phyloP scores from a whole-genome alignment of 2,329 filamentous ascomycete genomes.

The Xylariales sp. region DNA sequence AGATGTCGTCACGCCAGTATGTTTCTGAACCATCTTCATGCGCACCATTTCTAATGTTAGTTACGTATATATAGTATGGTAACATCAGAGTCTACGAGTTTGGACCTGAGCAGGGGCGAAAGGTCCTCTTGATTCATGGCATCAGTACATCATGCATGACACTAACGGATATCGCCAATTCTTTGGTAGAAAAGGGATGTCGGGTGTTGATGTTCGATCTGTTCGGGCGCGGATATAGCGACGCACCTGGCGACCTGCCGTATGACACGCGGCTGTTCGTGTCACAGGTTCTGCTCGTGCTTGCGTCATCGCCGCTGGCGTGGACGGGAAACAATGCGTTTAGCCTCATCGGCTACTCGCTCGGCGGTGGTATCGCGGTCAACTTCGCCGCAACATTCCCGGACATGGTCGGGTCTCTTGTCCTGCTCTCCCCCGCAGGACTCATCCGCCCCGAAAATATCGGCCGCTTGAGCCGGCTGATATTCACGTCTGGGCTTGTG shows the following conservation, averaged over 20 bases:
- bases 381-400: constrained; percentile 81
- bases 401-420: constrained; percentile 72
- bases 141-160: constrained; percentile 86
- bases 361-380: constrained; percentile 82
- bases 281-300: constrained; percentile 75
- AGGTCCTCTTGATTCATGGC: constrained; percentile 83
- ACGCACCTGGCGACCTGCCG: constrained; percentile 72
- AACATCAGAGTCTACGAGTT: constrained; percentile 84
- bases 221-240: constrained; percentile 75
- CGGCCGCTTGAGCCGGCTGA: constrained; percentile 59
- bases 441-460: constrained; percentile 71
- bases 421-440: constrained; percentile 83
- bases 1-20: constrained; percentile 75
- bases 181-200: constrained; percentile 75
- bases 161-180: constrained; percentile 73
- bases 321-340: constrained; percentile 73
- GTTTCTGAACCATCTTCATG: constrained; percentile 36
- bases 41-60: constrained; percentile 4
- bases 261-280: constrained; percentile 81
- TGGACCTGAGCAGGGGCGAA: constrained; percentile 77
- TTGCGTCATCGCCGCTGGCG: constrained; percentile 75
- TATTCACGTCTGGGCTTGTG: constrained; percentile 67
- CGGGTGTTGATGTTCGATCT: constrained; percentile 85
- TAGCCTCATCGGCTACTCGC: constrained; percentile 80
- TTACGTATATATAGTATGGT: constrained; percentile 66